Percentiles rank a stretch among this genome's conserved stretches.
phyloP scores from a whole-genome alignment of 441 rosid species.

The Euphorbia celastroides region DNA sequence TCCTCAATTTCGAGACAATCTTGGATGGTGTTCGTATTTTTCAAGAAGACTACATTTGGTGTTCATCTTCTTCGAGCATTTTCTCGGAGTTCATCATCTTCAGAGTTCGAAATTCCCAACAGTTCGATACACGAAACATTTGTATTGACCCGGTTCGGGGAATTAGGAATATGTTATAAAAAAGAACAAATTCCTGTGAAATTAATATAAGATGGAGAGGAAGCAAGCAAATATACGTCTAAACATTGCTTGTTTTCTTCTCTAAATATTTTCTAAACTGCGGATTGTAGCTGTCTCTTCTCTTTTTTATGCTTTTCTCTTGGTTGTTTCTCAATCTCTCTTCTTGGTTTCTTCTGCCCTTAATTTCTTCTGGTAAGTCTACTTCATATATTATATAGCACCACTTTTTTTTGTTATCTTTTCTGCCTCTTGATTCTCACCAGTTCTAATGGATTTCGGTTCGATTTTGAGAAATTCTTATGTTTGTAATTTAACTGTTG shows the following conservation, averaged over 20 bases:
- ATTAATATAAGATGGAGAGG: neutral
- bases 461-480: neutral
- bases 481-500: neutral
- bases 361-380: conserved; percentile 5
- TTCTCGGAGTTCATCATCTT: no score
- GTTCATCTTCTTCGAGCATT: no score
- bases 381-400: neutral
- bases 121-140: no score
- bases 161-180: conserved; percentile 8
- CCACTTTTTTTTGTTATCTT: neutral
- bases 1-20: no score
- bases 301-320: conserved; percentile 30
- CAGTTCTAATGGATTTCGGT: neutral
- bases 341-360: conserved; percentile 18
- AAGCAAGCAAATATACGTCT: conserved; percentile 22
- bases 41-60: no score
- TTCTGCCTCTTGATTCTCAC: neutral
- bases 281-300: conserved; percentile 41
- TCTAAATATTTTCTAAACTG: conserved; percentile 16
- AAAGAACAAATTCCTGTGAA: conserved; percentile 11
- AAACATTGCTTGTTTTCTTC: conserved; percentile 34
- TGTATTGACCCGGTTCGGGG: no score
- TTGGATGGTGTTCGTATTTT: no score
- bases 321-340: conserved; percentile 26
- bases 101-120: no score